Conservation (phyloP, 2,329 filamentous ascomycete species). For the Ceratocystis eucalypticola region DNA sequence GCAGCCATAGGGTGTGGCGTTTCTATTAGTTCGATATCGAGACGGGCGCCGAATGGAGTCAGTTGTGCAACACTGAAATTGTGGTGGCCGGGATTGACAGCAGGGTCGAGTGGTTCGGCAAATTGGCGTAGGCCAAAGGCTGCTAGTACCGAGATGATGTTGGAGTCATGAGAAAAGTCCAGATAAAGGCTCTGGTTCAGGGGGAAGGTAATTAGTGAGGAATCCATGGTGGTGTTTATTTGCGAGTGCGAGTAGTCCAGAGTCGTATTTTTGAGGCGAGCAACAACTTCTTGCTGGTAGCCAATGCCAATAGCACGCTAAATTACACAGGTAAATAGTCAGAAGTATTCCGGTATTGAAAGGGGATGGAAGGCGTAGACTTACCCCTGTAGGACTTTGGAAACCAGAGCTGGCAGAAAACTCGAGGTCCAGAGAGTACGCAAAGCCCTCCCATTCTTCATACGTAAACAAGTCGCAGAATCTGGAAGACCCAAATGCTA, state of each 20-base stretch:
- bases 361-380: conserved; percentile 21
- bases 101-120: conserved; percentile 41
- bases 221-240: conserved; percentile 58
- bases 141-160: conserved; percentile 54
- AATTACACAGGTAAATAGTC: conserved; percentile 22
- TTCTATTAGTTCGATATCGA: conserved; percentile 62
- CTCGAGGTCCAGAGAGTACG: conserved; percentile 54
- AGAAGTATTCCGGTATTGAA: not conserved
- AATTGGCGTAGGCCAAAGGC: conserved; percentile 64
- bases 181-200: conserved; percentile 61
- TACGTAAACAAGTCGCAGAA: conserved; percentile 67
- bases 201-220: conserved; percentile 55
- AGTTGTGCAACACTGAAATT: conserved; percentile 54
- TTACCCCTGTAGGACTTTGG: conserved; percentile 47
- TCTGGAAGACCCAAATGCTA: conserved; percentile 59
- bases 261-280: conserved; percentile 54
- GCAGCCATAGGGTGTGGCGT: conserved; percentile 49
- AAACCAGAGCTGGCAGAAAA: conserved; percentile 51
- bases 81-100: conserved; percentile 41
- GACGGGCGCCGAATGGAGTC: conserved; percentile 56
- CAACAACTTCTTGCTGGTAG: conserved; percentile 59
- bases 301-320: conserved; percentile 58
- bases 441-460: conserved; percentile 58
- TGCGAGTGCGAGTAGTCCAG: conserved; percentile 44
- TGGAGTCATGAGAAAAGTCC: conserved; percentile 68